Percentiles rank a stretch among this genome's conserved stretches.
These are phyloP conservation scores for Claviceps sp. DNA, from an alignment of 2,329 filamentous ascomycete species.

Conservation along the genomic window DNA sequence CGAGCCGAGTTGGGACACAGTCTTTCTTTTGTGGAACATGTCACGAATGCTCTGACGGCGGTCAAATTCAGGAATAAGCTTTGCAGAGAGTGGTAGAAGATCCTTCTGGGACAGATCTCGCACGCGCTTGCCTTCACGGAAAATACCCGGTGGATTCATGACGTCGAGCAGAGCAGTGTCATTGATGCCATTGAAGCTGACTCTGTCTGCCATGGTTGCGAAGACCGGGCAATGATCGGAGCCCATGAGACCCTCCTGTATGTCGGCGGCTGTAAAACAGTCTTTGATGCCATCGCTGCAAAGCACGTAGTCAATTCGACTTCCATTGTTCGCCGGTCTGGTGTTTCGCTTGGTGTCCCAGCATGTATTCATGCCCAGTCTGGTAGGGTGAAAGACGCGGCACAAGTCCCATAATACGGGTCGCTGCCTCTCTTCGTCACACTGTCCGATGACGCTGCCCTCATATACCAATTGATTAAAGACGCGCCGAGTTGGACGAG, in stretches of 20 bases:
- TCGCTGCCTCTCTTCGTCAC: constrained; percentile 55
- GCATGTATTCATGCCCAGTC: constrained; percentile 88
- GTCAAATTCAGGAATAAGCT: constrained; percentile 77
- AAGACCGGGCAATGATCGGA: constrained; percentile 96
- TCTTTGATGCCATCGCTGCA: constrained; percentile 65
- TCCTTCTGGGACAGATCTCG: constrained; percentile 55
- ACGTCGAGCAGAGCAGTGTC: constrained; percentile 51
- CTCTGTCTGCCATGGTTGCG: constrained; percentile 52
- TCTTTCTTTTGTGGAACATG: constrained; percentile 53
- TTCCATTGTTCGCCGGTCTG: constrained; percentile 88
- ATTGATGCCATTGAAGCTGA: constrained; percentile 32
- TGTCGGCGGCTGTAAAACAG: constrained; percentile 72
- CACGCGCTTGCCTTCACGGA: constrained; percentile 50
- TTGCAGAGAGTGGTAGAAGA: constrained; percentile 62
- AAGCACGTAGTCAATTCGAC: constrained; percentile 85
- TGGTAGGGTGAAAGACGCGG: constrained; percentile 63
- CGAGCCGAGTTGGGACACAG: not conserved
- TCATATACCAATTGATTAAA: constrained; percentile 77
- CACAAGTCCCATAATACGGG: constrained; percentile 75
- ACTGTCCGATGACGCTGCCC: constrained; percentile 51
- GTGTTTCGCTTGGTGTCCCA: constrained; percentile 94
- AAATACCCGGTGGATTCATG: constrained; percentile 65
- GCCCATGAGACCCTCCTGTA: constrained; percentile 86
- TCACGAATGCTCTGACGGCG: constrained; percentile 75
- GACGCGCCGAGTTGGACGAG: constrained; percentile 56